Evolutionary conservation across 371 early-diverging fungal genomes (phyloP), one percentile per base, ranked within the genome.

Genomic region (Zopfochytrium polystomum): DNA sequence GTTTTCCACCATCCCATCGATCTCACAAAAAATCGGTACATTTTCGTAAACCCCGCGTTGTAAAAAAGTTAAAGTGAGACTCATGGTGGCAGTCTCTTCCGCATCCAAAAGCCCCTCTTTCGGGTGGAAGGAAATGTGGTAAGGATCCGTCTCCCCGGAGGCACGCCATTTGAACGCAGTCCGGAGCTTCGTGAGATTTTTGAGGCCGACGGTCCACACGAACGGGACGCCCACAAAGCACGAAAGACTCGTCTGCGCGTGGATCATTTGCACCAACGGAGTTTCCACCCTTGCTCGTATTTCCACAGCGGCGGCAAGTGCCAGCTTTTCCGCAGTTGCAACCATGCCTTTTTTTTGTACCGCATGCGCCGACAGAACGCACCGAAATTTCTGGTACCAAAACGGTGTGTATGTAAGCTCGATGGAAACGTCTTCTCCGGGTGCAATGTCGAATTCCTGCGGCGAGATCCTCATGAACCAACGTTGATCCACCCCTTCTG

Each of bases 1-100:
- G 44, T 72, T 54, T 56, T 74, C 73, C 1, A 70, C 66, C 78
- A 77, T 77, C 22, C 72, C 78, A 1, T 66, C 65, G 22, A 72
- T 58, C 4, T 52, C 20, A 42, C 73, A 68, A 9, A 30, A 38
- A 15, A 77, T 35, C 13, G 57, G 30, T 11, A 66, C 15, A 15
- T 23, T 38, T 43, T 52, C 53, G 25, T 22, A 20, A 4, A n/a
- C 29, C 30, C 72, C 72, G 11, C 65, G 50, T 27, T 55, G 6
- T 29, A 31, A 52, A 38, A 54, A 66, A 1, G 44, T 50, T 4
- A 68, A 7, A 27, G 51, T 52, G 1, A 74, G 58, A 5, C 29
- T 29, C 23, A 73, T 55, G 6, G 63, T 50, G 6, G 51, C 30
- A n/a, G 2, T 30, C 49, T 64, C 51, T 13, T 59, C 55, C 46